These are phyloP conservation scores for Paramarasmius palmivorus DNA, from an alignment of 1,284 basidiomycete genomes.

Conservation along the genomic window DNA sequence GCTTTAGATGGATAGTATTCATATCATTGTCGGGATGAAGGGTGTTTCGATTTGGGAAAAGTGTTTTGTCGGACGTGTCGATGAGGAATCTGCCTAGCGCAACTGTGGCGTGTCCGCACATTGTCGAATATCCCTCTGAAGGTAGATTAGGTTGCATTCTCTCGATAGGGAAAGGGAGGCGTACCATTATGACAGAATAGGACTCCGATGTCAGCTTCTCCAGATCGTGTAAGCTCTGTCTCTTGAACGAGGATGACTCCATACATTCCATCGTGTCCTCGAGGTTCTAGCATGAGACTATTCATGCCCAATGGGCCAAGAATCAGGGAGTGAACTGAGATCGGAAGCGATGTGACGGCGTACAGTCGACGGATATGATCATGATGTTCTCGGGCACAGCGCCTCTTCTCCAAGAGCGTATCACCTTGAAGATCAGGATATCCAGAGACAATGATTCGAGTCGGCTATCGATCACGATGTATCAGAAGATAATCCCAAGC, in stretches of 20 bases:
- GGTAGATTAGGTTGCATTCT: not conserved
- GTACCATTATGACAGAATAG: conserved; percentile 47
- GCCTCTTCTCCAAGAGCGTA: conserved; percentile 36
- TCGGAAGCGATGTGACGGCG: not conserved
- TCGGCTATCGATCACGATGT: conserved; percentile 27
- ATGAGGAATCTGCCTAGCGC: conserved; percentile 45
- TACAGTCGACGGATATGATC: conserved; percentile 33
- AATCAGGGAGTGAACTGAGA: not conserved
- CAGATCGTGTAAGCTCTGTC: conserved; percentile 35
- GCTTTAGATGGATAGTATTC: conserved; percentile 24
- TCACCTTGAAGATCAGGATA: conserved; percentile 32
- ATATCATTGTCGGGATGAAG: conserved; percentile 22
- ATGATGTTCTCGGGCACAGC: conserved; percentile 27
- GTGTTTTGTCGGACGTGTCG: conserved; percentile 31
- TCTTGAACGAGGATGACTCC: conserved; percentile 40
- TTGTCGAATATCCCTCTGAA: conserved; percentile 47
- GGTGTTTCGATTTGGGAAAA: conserved; percentile 34
- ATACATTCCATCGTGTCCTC: conserved; percentile 49
- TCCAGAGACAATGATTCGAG: conserved; percentile 37
- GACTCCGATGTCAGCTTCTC: conserved; percentile 43
- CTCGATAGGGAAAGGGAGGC: not conserved
- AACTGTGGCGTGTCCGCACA: conserved; percentile 49
- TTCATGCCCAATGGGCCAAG: not conserved
- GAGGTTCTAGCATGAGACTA: conserved; percentile 42
- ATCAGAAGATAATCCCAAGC: not conserved